These are phyloP conservation scores for Aspergillus glaucus DNA, from an alignment of 2,329 filamentous ascomycete genomes.

Conservation along the genomic window DNA sequence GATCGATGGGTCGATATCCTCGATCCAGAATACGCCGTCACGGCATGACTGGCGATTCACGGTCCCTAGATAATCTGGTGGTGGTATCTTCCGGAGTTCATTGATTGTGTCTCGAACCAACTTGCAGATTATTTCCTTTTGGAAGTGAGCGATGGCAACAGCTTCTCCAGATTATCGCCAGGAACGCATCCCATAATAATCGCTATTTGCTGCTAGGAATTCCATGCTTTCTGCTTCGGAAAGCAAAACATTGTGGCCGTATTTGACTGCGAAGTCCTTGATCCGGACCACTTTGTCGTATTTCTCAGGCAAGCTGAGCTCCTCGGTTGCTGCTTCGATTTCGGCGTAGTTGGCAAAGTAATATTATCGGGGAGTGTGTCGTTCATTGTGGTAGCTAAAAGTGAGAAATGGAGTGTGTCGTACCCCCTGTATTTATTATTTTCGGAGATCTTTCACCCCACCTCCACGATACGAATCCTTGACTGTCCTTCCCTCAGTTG, in stretches of 20 bases:
- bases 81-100: slow-evolving; percentile 9
- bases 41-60: slow-evolving; percentile 10
- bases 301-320: slow-evolving; percentile 9
- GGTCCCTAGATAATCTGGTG: slow-evolving; percentile 11
- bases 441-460: too few relatives aligned
- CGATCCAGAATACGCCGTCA: slow-evolving; percentile 11
- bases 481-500: too few relatives aligned
- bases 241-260: slow-evolving; percentile 7
- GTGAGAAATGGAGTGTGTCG: too few relatives aligned
- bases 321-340: slow-evolving; percentile 12
- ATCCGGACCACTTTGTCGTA: slow-evolving; percentile 14
- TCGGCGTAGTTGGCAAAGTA: slow-evolving; percentile 9
- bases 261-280: slow-evolving; percentile 15
- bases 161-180: slow-evolving; percentile 8
- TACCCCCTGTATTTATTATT: too few relatives aligned
- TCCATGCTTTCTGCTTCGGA: slow-evolving; percentile 15
- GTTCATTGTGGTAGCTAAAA: too few relatives aligned
- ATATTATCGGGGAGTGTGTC: background rate
- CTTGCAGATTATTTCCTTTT: slow-evolving; percentile 7
- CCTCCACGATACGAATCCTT: too few relatives aligned
- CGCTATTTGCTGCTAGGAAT: slow-evolving; percentile 11
- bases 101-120: slow-evolving; percentile 6
- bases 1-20: slow-evolving; percentile 9
- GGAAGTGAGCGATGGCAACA: slow-evolving; percentile 7
- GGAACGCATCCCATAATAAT: slow-evolving; percentile 12